Evolutionary conservation across 192 early-diverging fungal genomes (phyloP), one percentile per base, ranked within the genome.

Genomic region (Spinellus fusiger): DNA sequence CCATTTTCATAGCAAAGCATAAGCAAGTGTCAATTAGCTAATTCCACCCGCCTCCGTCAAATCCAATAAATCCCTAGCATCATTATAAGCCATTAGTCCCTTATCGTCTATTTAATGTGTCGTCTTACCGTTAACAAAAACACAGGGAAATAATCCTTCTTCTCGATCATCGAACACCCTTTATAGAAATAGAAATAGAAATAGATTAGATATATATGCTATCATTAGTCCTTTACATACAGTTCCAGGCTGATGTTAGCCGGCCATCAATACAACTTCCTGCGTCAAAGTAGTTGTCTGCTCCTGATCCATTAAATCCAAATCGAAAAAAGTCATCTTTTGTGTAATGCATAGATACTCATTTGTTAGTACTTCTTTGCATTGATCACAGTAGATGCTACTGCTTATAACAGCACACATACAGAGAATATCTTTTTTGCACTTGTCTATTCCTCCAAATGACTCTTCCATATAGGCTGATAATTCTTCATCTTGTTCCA

Each of bases 221-320:
- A 7, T 27, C 13, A 27, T 46, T 25, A 13, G n/a, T 23, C 20
- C 15, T 31, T 25, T 8, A 69, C 69, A 44, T 65, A 71, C 69
- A 91, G 68, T 91, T 89, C 89, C 90, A 95, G 2, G 93, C 95
- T 51, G 87, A 91, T 4, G 93, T 98, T 63, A 98, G 71, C 49
- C 96, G 78, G 38, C 95, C 96, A 60, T 99, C 96, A 76, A 99
- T 96, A 70, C 96, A 99, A 25, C 78, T 80, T 48, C 93, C 93
- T 16, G 94, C 95, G 58, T 94, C 91, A 76, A 89, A 92, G 59
- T 89, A 90, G 66, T 90, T 91, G 64, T 91, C 87, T 0, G 90
- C 93, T 7, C 96, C 96, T 40, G 92, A 94, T 0, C 96, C 96
- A 71, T 99, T 93, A 78, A 99, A 99, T 0, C 89, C 96, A 62